Percentiles rank a stretch among this genome's conserved stretches.
Conservation (phyloP, 1,139 yeast species). For the Barnettozyma hawaiiensis region DNA sequence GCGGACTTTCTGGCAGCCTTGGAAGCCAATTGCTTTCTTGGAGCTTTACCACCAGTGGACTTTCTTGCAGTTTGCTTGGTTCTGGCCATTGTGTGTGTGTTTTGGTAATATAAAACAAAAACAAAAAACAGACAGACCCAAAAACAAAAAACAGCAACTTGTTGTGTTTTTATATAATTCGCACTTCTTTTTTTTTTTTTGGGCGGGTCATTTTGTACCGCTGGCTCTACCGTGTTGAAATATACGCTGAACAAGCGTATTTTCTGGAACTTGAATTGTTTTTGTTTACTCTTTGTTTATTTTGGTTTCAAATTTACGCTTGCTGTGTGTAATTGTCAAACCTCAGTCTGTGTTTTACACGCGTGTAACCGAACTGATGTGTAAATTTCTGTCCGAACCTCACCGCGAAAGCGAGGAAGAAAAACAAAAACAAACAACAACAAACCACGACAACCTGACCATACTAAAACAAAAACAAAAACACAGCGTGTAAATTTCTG, state of each 20-base stretch:
- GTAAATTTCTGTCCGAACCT: background rate
- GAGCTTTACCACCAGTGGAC: conserved; percentile 99
- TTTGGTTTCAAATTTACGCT: conserved; percentile 5
- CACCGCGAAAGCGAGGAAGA: background rate
- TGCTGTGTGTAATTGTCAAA: background rate
- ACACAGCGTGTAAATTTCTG: conserved; percentile 6
- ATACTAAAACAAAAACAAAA: too few relatives aligned
- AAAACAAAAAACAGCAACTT: conserved; percentile 9
- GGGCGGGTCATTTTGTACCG: too few relatives aligned
- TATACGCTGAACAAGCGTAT: background rate
- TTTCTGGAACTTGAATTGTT: background rate
- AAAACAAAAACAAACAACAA: too few relatives aligned
- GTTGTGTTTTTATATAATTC: conserved; percentile 5
- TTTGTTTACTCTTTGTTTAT: conserved; percentile 2
- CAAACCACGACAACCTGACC: conserved; percentile 9
- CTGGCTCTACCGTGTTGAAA: background rate
- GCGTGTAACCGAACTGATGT: too few relatives aligned
- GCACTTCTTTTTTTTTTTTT: background rate
- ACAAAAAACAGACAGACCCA: too few relatives aligned
- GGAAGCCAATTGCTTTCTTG: conserved; percentile 98
- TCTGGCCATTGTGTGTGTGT: conserved; percentile 89
- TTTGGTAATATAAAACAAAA: too few relatives aligned
- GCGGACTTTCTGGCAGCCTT: conserved; percentile 99
- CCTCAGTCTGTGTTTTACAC: background rate
- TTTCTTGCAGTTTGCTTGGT: conserved; percentile 98